phyloP scores from a whole-genome alignment of 1,284 basidiomycete species.

The Ustilago crameri region DNA sequence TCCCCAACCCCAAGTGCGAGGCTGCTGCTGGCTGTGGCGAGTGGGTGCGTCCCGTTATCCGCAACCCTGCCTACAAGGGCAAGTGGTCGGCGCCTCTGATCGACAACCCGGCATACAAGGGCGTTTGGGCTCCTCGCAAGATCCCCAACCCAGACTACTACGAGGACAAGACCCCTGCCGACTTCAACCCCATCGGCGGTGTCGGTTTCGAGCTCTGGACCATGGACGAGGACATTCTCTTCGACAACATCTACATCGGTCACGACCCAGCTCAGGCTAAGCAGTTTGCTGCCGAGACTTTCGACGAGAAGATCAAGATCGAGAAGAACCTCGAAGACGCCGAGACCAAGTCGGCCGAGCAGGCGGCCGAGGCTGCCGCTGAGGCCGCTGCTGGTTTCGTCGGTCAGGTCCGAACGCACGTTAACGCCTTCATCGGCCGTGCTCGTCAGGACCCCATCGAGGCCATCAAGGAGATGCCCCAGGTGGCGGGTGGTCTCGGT shows the following conservation, averaged over 20 bases:
- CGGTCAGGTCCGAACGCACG: conserved; percentile 41
- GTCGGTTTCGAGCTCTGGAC: conserved; percentile 68
- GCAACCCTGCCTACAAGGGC: conserved; percentile 98
- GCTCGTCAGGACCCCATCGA: conserved; percentile 54
- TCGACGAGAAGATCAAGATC: conserved; percentile 60
- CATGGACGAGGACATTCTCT: conserved; percentile 67
- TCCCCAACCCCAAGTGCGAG: conserved; percentile 81
- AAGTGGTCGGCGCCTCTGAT: conserved; percentile 93
- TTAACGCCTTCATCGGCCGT: conserved; percentile 46
- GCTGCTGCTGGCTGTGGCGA: conserved; percentile 92
- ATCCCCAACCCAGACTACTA: conserved; percentile 85
- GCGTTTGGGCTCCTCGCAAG: conserved; percentile 61
- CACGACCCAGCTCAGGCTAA: conserved; percentile 62
- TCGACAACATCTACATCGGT: conserved; percentile 68
- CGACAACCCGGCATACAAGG: conserved; percentile 69
- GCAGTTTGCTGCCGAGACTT: conserved; percentile 60
- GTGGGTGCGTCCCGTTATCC: conserved; percentile 88
- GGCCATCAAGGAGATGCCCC: conserved; percentile 61
- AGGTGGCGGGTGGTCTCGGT: conserved; percentile 57
- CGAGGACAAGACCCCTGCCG: conserved; percentile 86
- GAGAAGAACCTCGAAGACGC: conserved; percentile 60
- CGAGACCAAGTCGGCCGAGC: conserved; percentile 32
- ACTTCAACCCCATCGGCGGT: conserved; percentile 72
- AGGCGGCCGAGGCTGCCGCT: conserved; percentile 33
- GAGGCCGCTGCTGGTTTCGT: conserved; percentile 30